Evolutionary conservation across 192 early-diverging fungal species (phyloP), one percentile per base, ranked within the genome.

Genomic region (Entomortierella parvispora): DNA sequence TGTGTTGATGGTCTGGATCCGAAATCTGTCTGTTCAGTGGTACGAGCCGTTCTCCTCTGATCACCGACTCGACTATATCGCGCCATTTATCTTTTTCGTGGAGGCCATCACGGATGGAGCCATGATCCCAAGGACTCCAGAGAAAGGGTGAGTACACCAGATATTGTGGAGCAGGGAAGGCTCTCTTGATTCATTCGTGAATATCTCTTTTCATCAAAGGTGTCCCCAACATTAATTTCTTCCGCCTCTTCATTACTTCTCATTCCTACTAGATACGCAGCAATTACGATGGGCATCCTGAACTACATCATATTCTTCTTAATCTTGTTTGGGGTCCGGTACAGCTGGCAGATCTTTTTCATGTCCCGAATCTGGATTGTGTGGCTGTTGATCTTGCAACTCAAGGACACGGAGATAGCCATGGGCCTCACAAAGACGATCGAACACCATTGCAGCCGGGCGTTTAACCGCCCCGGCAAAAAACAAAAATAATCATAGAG

Each of bases 1-100:
- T 0, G 90, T 91, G 53, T 80, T 94, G 10, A 81, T 93, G 59
- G 91, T 94, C 5, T 94, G 93, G 93, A 89, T 92, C 58, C 82
- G 91, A 26, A 94, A 94, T 61, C 65, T 94, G 37, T 87, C 90
- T 20, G 93, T 94, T 10, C 72, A 90, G 60, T 94, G 93, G 93
- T 91, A 89, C 62, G 93, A 89, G 28, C 91, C 92, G 14, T 91
- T 92, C 15, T 89, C 93, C 17, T 93, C 91, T 2, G 91, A 92
- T 55, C 91, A 94, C 63, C 89, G 71, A 57, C 59, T 88, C 26
- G 65, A 86, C 10, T 84, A 85, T 15, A 85, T 88, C 37, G 85
- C 85, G 6, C 87, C 87, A 1, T 83, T 88, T 26, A 84, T 88
- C 72, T 81, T 88, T 55, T 88, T 85, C 57, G 82, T 88, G 22